Evolutionary conservation across 148 eudicot species (phyloP).

Genomic region (Amaranthus palmeri): DNA sequence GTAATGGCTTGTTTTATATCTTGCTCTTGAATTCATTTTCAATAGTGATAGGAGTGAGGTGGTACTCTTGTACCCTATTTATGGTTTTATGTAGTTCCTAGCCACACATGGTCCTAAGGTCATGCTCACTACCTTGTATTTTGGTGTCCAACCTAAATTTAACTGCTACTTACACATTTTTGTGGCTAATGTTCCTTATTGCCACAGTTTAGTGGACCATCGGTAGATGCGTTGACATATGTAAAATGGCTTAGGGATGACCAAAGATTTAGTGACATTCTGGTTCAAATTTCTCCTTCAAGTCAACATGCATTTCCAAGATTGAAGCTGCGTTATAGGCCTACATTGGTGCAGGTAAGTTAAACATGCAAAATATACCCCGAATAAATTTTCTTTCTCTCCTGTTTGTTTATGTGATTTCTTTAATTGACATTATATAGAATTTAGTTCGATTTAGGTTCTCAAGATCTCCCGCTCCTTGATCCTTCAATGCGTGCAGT

Average conservation of each 20-base stretch:
- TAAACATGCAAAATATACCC: background rate
- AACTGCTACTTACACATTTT: slow-evolving; percentile 1
- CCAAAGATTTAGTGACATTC: slow-evolving; percentile 56
- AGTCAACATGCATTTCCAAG: slow-evolving; percentile 88
- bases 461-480: slow-evolving; percentile 74
- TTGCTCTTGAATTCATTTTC: background rate
- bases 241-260: slow-evolving; percentile 77
- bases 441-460: slow-evolving; percentile 77
- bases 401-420: slow-evolving; percentile 8
- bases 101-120: background rate
- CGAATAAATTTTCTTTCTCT: background rate
- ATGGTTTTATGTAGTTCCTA: background rate
- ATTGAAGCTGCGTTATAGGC: slow-evolving; percentile 86
- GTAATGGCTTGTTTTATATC: background rate
- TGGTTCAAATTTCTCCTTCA: slow-evolving; percentile 71
- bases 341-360: slow-evolving; percentile 77
- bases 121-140: slow-evolving; percentile 1
- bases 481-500: slow-evolving; percentile 78
- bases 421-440: slow-evolving; percentile 24
- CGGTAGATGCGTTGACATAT: slow-evolving; percentile 67
- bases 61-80: background rate
- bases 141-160: background rate
- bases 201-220: slow-evolving; percentile 92
- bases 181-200: slow-evolving; percentile 16
- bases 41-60: background rate